phyloP scores from a whole-genome alignment of 164 flowering plant genomes.

The Umbellularia californica region DNA sequence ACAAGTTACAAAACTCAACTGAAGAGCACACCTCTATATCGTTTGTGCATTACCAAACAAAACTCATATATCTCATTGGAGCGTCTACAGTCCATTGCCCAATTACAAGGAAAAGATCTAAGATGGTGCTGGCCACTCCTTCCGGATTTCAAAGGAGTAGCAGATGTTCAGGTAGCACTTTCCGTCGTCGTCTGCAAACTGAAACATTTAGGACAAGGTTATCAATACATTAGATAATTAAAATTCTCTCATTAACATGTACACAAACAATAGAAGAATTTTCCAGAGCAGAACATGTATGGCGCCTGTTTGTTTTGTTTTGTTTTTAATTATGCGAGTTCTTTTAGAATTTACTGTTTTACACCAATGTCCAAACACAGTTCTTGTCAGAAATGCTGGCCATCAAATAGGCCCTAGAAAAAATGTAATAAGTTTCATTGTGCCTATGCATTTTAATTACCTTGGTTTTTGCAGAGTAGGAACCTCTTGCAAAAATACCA shows the following conservation, averaged over 20 bases:
- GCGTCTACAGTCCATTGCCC: background rate
- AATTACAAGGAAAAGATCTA: background rate
- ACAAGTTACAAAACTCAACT: conserved; percentile 7
- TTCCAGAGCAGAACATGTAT: no score
- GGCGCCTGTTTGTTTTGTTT: no score
- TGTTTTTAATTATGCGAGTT: no score
- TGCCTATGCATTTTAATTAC: conserved; percentile 15
- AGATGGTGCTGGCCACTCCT: conserved; percentile 35
- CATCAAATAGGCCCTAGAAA: background rate
- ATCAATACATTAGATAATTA: background rate
- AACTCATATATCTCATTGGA: background rate
- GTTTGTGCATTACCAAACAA: background rate
- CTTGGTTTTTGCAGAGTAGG: conserved; percentile 48
- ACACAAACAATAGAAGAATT: background rate
- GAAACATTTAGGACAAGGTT: conserved; percentile 2
- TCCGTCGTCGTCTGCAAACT: conserved; percentile 52
- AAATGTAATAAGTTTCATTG: background rate
- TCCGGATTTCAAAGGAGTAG: conserved; percentile 51
- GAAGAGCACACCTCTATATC: background rate
- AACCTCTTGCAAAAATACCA: conserved; percentile 53
- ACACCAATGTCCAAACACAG: no score
- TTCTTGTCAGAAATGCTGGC: background rate
- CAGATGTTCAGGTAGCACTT: conserved; percentile 51
- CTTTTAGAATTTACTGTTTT: no score
- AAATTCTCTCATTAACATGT: background rate